A percentile compares a stretch with the other conserved stretches of the same genome.
Evolutionary conservation across 1,284 basidiomycete species (phyloP).

Genomic region (Cryptococcus deneoformans): DNA sequence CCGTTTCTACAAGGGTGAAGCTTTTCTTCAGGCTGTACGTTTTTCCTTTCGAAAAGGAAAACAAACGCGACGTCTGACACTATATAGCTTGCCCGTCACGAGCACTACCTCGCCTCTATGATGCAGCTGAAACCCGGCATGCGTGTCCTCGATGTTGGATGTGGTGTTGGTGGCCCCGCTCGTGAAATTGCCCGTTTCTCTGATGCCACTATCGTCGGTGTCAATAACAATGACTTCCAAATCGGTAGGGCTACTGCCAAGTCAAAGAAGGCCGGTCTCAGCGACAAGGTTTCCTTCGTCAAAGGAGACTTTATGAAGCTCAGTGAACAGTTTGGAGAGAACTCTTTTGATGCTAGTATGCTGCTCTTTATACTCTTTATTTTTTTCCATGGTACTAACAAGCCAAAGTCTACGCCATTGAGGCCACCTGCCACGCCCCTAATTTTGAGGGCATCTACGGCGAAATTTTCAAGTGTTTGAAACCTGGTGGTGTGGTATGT

Average conservation of each 20-base stretch:
- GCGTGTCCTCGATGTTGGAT: slow-evolving; percentile 97
- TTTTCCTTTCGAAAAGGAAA: no score
- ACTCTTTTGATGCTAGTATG: slow-evolving; percentile 89
- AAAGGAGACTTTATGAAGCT: slow-evolving; percentile 98
- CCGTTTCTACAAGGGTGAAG: slow-evolving; percentile 95
- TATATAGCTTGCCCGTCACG: slow-evolving; percentile 79
- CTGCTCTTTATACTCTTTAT: slow-evolving; percentile 5
- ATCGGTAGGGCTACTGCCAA: slow-evolving; percentile 80
- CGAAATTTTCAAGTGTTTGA: slow-evolving; percentile 90
- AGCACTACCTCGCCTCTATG: slow-evolving; percentile 91
- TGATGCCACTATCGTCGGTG: slow-evolving; percentile 78
- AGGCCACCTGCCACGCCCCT: slow-evolving; percentile 96
- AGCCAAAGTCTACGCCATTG: slow-evolving; percentile 82
- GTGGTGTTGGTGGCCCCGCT: slow-evolving; percentile 96
- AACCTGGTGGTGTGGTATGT: slow-evolving; percentile 91
- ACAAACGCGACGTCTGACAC: no score
- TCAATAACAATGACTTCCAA: slow-evolving; percentile 99
- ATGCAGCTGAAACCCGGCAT: slow-evolving; percentile 82
- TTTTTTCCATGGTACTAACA: slow-evolving; percentile 1
- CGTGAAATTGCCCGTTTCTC: slow-evolving; percentile 92
- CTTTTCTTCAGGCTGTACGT: slow-evolving; percentile 63
- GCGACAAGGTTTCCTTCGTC: slow-evolving; percentile 73
- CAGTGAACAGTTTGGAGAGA: slow-evolving; percentile 85
- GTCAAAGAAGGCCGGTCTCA: slow-evolving; percentile 73
- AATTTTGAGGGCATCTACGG: slow-evolving; percentile 94